A percentile compares a stretch with the other conserved stretches of the same genome.
Evolutionary conservation across 768 basidiomycete genomes (phyloP).

Genomic region (Xerocomellus dryophilus): DNA sequence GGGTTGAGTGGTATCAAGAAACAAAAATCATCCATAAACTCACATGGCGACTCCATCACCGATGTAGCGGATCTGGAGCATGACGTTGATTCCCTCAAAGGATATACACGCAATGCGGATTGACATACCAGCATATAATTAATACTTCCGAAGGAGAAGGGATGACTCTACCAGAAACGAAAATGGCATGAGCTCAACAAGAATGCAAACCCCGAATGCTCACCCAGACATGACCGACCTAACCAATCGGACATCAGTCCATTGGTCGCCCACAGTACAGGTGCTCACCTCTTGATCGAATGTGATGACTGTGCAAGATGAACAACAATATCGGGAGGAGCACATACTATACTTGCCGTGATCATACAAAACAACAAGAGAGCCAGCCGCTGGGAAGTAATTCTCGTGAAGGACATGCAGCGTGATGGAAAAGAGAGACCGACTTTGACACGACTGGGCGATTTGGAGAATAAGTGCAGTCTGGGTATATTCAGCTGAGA

Average conservation of each 20-base stretch:
- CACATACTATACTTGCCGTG: conserved; percentile 8
- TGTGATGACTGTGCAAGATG: conserved; percentile 7
- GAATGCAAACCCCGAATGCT: neutral
- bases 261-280: neutral
- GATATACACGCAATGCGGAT: neutral
- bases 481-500: neutral
- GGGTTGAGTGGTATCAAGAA: neutral
- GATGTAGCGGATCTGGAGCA: conserved; percentile 23
- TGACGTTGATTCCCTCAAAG: neutral
- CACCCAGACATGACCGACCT: conserved; percentile 25
- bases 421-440: neutral
- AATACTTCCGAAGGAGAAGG: conserved; percentile 15
- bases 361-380: conserved; percentile 17
- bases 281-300: conserved; percentile 16
- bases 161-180: conserved; percentile 1
- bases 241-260: neutral
- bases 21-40: neutral
- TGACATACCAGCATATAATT: conserved; percentile 21
- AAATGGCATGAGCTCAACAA: neutral
- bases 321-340: neutral
- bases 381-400: conserved; percentile 4
- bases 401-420: neutral
- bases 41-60: conserved; percentile 21
- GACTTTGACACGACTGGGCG: conserved; percentile 13
- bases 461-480: conserved; percentile 1